Evolutionary conservation across 1,139 yeast genomes (phyloP).

Genomic region (Williopsis jadinii): DNA sequence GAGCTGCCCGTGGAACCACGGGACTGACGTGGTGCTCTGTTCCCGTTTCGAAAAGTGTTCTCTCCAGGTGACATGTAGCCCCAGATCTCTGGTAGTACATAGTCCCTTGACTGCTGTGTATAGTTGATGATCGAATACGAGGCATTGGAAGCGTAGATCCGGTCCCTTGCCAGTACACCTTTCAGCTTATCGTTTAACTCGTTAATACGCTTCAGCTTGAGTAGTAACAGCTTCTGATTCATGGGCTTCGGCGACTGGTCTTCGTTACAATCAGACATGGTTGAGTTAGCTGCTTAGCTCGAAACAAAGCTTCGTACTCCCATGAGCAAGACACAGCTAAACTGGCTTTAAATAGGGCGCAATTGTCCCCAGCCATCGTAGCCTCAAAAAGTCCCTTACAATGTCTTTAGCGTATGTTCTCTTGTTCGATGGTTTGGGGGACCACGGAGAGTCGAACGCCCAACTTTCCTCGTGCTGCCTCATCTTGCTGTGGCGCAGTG

Average conservation of each 20-base stretch:
- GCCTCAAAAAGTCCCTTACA: background rate
- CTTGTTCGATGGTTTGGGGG: too few species aligned
- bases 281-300: background rate
- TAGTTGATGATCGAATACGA: slow-evolving; percentile 41
- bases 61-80: slow-evolving; percentile 39
- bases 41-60: slow-evolving; percentile 34
- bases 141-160: slow-evolving; percentile 67
- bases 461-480: too few species aligned
- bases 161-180: slow-evolving; percentile 45
- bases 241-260: slow-evolving; percentile 3
- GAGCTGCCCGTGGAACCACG: background rate
- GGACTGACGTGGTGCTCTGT: too few species aligned
- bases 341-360: too few species aligned
- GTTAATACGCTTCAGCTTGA: slow-evolving; percentile 58
- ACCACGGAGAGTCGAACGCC: too few species aligned
- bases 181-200: slow-evolving; percentile 53
- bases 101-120: slow-evolving; percentile 44
- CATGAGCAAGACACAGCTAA: too few species aligned
- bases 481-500: background rate
- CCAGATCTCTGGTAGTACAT: slow-evolving; percentile 46
- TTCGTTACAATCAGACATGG: background rate
- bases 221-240: slow-evolving; percentile 19
- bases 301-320: too few species aligned
- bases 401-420: too few species aligned
- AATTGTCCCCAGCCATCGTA: background rate